Percentiles rank a stretch among this genome's conserved stretches.
phyloP scores from a whole-genome alignment of 306 rosid species.

The Cercis canadensis region DNA sequence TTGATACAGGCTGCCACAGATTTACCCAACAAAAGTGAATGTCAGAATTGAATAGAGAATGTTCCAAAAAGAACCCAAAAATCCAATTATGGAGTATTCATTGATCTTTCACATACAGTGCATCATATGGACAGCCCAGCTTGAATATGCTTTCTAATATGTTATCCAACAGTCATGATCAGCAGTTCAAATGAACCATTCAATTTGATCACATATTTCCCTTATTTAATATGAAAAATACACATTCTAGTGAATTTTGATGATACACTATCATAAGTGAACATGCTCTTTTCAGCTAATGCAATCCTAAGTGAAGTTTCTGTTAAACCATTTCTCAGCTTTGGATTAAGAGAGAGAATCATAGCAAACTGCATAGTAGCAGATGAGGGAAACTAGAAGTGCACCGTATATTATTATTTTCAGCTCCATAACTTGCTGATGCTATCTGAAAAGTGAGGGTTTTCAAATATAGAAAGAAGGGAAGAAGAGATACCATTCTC shows the following conservation, averaged over 20 bases:
- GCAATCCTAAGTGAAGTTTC: slow-evolving; percentile 3
- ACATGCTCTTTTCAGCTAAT: neutral
- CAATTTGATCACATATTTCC: neutral
- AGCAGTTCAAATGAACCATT: neutral
- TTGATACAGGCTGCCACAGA: slow-evolving; percentile 72
- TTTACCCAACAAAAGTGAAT: slow-evolving; percentile 32
- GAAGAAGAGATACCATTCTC: no score
- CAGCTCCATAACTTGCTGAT: neutral
- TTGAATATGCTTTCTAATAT: slow-evolving; percentile 16
- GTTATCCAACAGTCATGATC: neutral
- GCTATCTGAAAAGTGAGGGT: neutral
- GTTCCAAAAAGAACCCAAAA: slow-evolving; percentile 7
- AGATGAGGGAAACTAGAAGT: neutral
- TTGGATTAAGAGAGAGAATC: neutral
- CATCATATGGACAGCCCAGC: neutral
- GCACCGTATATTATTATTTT: neutral
- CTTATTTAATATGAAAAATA: neutral
- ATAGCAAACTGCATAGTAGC: neutral
- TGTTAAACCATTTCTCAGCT: neutral
- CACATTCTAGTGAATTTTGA: neutral
- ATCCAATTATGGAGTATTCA: neutral
- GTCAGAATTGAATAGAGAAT: slow-evolving; percentile 24
- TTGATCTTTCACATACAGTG: slow-evolving; percentile 1
- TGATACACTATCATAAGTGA: slow-evolving; percentile 12
- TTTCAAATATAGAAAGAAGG: neutral